These are phyloP conservation scores for Linnemannia schmuckeri DNA, from an alignment of 192 early-diverging fungal species.

Conservation along the genomic window DNA sequence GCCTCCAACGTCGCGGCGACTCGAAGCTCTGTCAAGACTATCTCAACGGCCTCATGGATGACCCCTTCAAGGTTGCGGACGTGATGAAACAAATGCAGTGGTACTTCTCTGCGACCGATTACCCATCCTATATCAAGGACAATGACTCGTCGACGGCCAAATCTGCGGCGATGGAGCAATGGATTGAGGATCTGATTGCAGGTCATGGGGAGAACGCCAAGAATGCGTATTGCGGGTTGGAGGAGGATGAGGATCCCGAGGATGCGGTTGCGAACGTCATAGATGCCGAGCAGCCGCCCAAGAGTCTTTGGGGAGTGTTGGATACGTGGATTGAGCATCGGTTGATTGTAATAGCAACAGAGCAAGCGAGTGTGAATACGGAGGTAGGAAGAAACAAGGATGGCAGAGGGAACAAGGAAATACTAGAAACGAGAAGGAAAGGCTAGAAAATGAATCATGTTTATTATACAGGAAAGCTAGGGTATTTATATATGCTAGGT, in stretches of 20 bases:
- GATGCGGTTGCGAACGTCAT: background rate
- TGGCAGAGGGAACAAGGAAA: too few relatives aligned
- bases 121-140: background rate
- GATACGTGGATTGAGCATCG: constrained; percentile 18
- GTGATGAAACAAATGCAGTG: constrained; percentile 31
- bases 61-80: constrained; percentile 10
- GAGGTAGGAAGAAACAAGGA: too few relatives aligned
- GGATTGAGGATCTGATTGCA: background rate
- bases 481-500: too few relatives aligned
- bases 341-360: too few relatives aligned
- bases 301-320: constrained; percentile 4
- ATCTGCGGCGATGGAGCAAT: background rate
- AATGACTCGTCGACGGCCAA: constrained; percentile 3
- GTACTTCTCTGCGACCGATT: constrained; percentile 9
- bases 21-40: constrained; percentile 21
- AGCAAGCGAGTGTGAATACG: too few relatives aligned
- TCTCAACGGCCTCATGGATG: constrained; percentile 2
- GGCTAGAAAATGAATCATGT: too few relatives aligned
- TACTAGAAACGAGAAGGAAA: too few relatives aligned
- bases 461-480: too few relatives aligned
- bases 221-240: background rate
- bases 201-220: background rate
- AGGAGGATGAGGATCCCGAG: background rate
- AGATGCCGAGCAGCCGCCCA: background rate
- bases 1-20: constrained; percentile 8